A percentile compares a stretch with the other conserved stretches of the same genome.
phyloP scores from a whole-genome alignment of 306 rosid species.

The Trichosanthes cucumerina region DNA sequence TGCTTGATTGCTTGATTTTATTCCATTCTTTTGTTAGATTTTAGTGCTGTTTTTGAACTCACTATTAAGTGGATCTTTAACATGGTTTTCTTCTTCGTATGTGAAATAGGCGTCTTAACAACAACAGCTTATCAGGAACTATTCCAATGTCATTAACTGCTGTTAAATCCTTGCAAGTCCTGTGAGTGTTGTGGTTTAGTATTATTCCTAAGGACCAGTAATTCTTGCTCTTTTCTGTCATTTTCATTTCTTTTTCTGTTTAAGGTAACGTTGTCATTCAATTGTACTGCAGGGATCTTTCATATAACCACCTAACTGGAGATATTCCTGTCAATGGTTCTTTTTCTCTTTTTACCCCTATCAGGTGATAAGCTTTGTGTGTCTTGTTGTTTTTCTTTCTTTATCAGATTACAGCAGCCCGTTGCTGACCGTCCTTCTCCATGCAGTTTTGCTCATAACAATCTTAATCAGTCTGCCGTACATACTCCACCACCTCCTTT shows the following conservation, averaged over 20 bases:
- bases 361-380: slow-evolving; percentile 43
- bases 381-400: not conserved
- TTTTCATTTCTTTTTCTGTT: not conserved
- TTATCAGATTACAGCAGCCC: not conserved
- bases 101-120: slow-evolving; percentile 81
- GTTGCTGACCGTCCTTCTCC: not conserved
- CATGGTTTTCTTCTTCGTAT: not conserved
- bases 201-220: not conserved
- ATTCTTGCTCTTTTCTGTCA: not conserved
- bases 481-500: slow-evolving; percentile 28
- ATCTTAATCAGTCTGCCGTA: not conserved
- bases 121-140: slow-evolving; percentile 58
- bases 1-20: not conserved
- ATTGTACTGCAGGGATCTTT: slow-evolving; percentile 67
- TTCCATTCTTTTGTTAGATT: not conserved
- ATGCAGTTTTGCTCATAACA: slow-evolving; percentile 61
- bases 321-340: slow-evolving; percentile 63
- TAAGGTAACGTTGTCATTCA: slow-evolving; percentile 16
- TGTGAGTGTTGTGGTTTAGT: slow-evolving; percentile 54
- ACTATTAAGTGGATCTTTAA: not conserved
- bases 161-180: slow-evolving; percentile 59
- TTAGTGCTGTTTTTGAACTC: not conserved
- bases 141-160: slow-evolving; percentile 55
- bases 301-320: slow-evolving; percentile 56
- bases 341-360: slow-evolving; percentile 73